These are phyloP conservation scores for Diplodia scrobiculata DNA, from an alignment of 2,329 filamentous ascomycete genomes.

Conservation along the genomic window DNA sequence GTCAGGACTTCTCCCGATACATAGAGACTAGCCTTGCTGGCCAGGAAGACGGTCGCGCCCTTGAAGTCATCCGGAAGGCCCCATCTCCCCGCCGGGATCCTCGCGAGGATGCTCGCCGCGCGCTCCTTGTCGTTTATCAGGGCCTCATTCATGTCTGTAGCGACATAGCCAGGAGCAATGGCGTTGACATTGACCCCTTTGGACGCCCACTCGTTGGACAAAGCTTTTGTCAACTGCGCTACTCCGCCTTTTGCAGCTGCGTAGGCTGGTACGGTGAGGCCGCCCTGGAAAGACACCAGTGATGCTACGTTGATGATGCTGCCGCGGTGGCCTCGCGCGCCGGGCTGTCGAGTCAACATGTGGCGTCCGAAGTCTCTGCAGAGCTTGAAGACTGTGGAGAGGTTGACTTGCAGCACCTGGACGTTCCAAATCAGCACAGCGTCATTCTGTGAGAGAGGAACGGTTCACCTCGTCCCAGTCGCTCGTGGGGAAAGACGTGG, in stretches of 20 bases:
- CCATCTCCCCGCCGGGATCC: slow-evolving; percentile 85
- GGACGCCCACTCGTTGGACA: slow-evolving; percentile 81
- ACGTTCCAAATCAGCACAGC: not conserved
- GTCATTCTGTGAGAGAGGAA: not conserved
- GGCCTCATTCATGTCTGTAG: slow-evolving; percentile 88
- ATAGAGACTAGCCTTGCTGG: slow-evolving; percentile 73
- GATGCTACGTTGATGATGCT: slow-evolving; percentile 83
- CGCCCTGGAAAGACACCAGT: slow-evolving; percentile 80
- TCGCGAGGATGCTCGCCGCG: slow-evolving; percentile 70
- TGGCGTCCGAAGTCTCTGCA: slow-evolving; percentile 75
- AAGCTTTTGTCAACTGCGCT: slow-evolving; percentile 78
- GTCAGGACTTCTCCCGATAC: slow-evolving; percentile 79
- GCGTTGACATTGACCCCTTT: slow-evolving; percentile 82
- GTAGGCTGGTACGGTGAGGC: slow-evolving; percentile 85
- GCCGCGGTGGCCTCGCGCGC: slow-evolving; percentile 60
- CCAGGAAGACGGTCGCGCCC: slow-evolving; percentile 75
- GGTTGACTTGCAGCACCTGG: slow-evolving; percentile 77
- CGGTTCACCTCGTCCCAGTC: slow-evolving; percentile 72
- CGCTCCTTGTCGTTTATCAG: slow-evolving; percentile 71
- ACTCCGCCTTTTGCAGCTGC: slow-evolving; percentile 84
- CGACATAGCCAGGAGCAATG: slow-evolving; percentile 86
- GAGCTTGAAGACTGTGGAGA: slow-evolving; percentile 77
- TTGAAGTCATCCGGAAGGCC: slow-evolving; percentile 84
- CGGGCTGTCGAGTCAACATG: slow-evolving; percentile 63
- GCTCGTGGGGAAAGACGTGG: slow-evolving; percentile 69